Base-by-base conservation (phyloP, 345 rosid species). In the Gossypium herbaceum region DNA sequence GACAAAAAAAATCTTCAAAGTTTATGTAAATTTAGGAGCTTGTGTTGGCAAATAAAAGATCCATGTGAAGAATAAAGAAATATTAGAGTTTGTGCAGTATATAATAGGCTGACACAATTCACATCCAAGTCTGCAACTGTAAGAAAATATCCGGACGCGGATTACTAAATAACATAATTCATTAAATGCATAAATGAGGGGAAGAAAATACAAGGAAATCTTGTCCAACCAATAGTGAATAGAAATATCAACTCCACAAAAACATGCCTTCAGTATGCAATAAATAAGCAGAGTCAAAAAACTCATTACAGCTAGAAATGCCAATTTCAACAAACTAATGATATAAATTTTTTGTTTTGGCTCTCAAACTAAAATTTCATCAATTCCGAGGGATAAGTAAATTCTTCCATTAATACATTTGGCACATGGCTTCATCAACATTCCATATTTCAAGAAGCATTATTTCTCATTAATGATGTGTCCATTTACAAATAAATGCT, bases 61-160 rank as follows among this genome's bases (percentile, higher is more conserved):
- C 20, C 13, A 63, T 63, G 68, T 17, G 73, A 69, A 51, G 45
- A 51, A 27, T 51, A 69, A 69, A 51, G 15, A 51, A 43, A 68
- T 47, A 68, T 48, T 20, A 50, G 44, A 25, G 72, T 29, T 47
- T 48, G 43, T 50, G 9, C n/a, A 15, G 58, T 15, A 48, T 3
- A 39, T 47, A n/a, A n/a, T 24, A 47, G 19, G 15, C 58, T 20
- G n/a, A 34, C 22, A 68, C 9, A 68, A 22, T 22, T 24, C 16
- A 68, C 12, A 68, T 68, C 57, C 3, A 48, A 68, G 72, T 67
- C 47, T 67, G 55, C n/a, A 24, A 67, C 55, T 67, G 19, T 45
- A 67, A 20, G 20, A 67, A 67, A 67, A 45, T 67, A 12, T 45
- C 71, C 9, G 17, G 12, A 34, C 15, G 47, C 22, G 2, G 41